These are phyloP conservation scores for Globisporangium echinulatum DNA, from an alignment of 352 stramenopile species.

Conservation along the genomic window DNA sequence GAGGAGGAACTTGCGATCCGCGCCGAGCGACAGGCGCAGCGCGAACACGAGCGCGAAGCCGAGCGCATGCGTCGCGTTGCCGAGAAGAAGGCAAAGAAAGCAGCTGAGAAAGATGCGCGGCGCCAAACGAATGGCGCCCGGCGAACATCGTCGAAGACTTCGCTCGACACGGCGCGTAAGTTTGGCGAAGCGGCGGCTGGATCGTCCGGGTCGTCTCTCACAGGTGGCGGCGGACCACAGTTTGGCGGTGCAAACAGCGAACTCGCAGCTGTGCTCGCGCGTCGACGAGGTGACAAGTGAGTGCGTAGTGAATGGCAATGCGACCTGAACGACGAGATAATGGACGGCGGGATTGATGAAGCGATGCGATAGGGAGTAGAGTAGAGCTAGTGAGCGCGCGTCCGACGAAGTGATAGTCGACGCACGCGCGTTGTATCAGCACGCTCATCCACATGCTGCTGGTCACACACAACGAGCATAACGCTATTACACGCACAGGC, in stretches of 20 bases:
- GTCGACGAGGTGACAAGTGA: slow-evolving; percentile 41
- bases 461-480: no score
- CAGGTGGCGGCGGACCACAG: slow-evolving; percentile 10
- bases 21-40: slow-evolving; percentile 57
- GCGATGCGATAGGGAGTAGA: no score
- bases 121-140: slow-evolving; percentile 24
- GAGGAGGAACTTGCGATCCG: slow-evolving; percentile 72
- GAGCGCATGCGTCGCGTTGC: slow-evolving; percentile 73
- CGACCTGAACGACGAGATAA: not conserved
- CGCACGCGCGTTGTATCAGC: no score
- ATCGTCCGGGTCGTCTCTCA: slow-evolving; percentile 23
- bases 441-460: no score
- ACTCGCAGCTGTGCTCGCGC: slow-evolving; percentile 70
- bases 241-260: slow-evolving; percentile 76
- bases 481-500: no score
- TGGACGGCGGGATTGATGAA: no score
- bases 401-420: no score
- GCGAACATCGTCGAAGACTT: slow-evolving; percentile 38
- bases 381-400: no score
- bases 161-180: slow-evolving; percentile 60
- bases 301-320: slow-evolving; percentile 8
- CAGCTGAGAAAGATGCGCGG: slow-evolving; percentile 61
- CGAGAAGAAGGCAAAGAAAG: slow-evolving; percentile 86
- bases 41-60: slow-evolving; percentile 55
- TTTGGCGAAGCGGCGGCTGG: slow-evolving; percentile 51